phyloP scores from a whole-genome alignment of 208 protist genomes.

The Acanthamoeba royreba region DNA sequence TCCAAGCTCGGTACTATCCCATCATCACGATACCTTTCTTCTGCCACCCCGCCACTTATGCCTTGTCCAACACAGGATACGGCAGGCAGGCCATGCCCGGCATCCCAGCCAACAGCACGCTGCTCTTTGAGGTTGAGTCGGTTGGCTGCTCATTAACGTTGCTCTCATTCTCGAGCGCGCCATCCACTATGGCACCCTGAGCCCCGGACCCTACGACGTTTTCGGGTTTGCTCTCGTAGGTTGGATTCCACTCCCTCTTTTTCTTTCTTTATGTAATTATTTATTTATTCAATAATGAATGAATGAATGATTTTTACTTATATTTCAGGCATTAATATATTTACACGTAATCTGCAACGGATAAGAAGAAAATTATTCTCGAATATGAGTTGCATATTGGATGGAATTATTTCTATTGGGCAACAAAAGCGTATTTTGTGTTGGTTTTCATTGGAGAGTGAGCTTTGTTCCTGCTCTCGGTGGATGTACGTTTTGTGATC shows the following conservation, averaged over 20 bases:
- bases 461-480: background rate
- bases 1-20: background rate
- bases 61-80: background rate
- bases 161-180: slow-evolving; percentile 25
- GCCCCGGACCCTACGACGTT: background rate
- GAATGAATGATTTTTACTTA: too few species aligned
- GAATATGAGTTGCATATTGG: too few species aligned
- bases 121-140: slow-evolving; percentile 30
- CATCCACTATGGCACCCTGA: background rate
- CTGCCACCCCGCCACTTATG: background rate
- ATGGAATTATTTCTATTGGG: too few species aligned
- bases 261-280: background rate
- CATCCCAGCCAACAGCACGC: slow-evolving; percentile 5
- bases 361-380: too few species aligned
- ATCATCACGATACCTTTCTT: background rate
- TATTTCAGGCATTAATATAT: too few species aligned
- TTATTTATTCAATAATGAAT: too few species aligned
- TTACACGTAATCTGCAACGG: too few species aligned
- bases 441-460: too few species aligned
- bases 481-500: background rate
- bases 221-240: background rate
- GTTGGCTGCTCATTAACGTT: slow-evolving; percentile 52
- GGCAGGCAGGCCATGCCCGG: background rate
- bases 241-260: background rate
- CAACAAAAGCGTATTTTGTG: too few species aligned